Evolutionary conservation across 306 rosid genomes (phyloP).

Genomic region (peach (Prunus persica)): Prunus_persica_NCBIv2 NC_034009.1:46268501-46269000

Average conservation of each 20-base stretch:
- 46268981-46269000: not conserved
- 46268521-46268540: not conserved
- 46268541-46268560: not conserved
- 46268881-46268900: constrained; percentile 71
- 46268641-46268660: constrained; percentile 29
- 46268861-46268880: constrained; percentile 80
- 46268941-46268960: not conserved
- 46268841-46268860: constrained; percentile 63
- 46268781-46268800: constrained; percentile 92
- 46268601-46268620: not conserved
- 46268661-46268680: constrained; percentile 82
- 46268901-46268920: constrained; percentile 94
- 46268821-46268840: constrained; percentile 94
- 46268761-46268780: constrained; percentile 69
- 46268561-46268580: not conserved
- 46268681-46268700: constrained; percentile 65
- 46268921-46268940: constrained; percentile 35
- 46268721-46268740: constrained; percentile 76
- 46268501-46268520: not conserved
- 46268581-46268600: not conserved
- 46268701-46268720: constrained; percentile 69
- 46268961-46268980: not conserved
- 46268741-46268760: constrained; percentile 99
- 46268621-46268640: constrained; percentile 10
- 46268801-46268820: constrained; percentile 91